Evolutionary conservation across 805 yeast genomes (phyloP).

Genomic region (Helenozyma baotianmanensis): DNA sequence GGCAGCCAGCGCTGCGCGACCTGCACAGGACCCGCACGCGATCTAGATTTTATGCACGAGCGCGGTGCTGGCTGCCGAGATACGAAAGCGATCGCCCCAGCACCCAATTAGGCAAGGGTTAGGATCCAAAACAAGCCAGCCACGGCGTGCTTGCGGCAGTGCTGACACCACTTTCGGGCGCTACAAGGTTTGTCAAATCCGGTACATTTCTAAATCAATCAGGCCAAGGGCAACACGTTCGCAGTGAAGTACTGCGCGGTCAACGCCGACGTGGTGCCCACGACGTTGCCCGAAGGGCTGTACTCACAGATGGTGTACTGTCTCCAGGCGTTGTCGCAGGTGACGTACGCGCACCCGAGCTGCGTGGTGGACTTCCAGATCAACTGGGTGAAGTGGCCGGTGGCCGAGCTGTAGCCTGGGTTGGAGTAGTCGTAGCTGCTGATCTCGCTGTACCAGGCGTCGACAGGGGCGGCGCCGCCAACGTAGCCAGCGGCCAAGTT

Average conservation of each 20-base stretch:
- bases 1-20: too few relatives aligned
- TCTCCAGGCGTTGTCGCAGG: conserved; percentile 46
- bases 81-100: too few relatives aligned
- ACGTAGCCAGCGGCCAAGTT: conserved; percentile 68
- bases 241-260: conserved; percentile 34
- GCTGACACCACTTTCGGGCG: too few relatives aligned
- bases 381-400: conserved; percentile 79
- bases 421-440: conserved; percentile 46
- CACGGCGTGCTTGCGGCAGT: too few relatives aligned
- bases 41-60: too few relatives aligned
- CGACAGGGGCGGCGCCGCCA: conserved; percentile 54
- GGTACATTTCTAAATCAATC: too few relatives aligned
- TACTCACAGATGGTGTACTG: conserved; percentile 72
- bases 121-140: too few relatives aligned
- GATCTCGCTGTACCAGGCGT: conserved; percentile 74
- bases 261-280: conserved; percentile 24
- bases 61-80: too few relatives aligned
- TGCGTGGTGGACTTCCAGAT: conserved; percentile 61
- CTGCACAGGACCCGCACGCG: too few relatives aligned
- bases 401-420: conserved; percentile 47
- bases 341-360: conserved; percentile 62
- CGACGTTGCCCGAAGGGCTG: conserved; percentile 47
- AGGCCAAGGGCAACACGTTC: conserved; percentile 37
- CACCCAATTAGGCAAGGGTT: too few relatives aligned
- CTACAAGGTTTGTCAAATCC: too few relatives aligned